These are phyloP conservation scores for Mortierella sp. DNA, from an alignment of 371 early-diverging fungal genomes.

Conservation along the genomic window DNA sequence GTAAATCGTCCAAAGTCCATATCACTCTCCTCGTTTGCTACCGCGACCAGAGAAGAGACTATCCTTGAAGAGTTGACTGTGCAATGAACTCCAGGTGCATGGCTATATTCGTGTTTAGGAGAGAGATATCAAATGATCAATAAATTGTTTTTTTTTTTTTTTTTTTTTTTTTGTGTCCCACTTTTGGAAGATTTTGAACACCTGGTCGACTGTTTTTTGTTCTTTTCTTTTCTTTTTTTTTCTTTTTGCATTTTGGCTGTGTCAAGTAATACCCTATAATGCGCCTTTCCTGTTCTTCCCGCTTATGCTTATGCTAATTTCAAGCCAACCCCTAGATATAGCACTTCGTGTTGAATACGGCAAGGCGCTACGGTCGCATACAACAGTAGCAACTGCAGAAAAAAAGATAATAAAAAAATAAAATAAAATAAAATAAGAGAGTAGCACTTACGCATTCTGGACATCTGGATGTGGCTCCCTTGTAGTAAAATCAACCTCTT, in stretches of 20 bases:
- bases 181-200: slow-evolving; percentile 17
- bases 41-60: slow-evolving; percentile 23
- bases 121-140: neutral
- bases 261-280: neutral
- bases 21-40: slow-evolving; percentile 35
- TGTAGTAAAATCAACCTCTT: slow-evolving; percentile 42
- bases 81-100: slow-evolving; percentile 26
- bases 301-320: neutral
- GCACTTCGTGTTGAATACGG: neutral
- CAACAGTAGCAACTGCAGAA: slow-evolving; percentile 7
- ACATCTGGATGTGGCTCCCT: slow-evolving; percentile 18
- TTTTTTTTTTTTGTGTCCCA: neutral
- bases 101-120: slow-evolving; percentile 16
- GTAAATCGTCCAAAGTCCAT: slow-evolving; percentile 46
- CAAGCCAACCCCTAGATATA: neutral
- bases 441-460: slow-evolving; percentile 43
- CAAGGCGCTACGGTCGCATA: neutral
- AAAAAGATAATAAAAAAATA: neutral
- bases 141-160: neutral
- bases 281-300: neutral
- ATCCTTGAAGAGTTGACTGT: slow-evolving; percentile 32
- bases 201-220: neutral
- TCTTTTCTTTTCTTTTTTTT: no score
- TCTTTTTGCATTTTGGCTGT: no score
- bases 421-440: no score